Percentiles rank a stretch among this genome's conserved stretches.
phyloP scores from a whole-genome alignment of 176 grass and related monocot species.

The Eleusine indica region DNA sequence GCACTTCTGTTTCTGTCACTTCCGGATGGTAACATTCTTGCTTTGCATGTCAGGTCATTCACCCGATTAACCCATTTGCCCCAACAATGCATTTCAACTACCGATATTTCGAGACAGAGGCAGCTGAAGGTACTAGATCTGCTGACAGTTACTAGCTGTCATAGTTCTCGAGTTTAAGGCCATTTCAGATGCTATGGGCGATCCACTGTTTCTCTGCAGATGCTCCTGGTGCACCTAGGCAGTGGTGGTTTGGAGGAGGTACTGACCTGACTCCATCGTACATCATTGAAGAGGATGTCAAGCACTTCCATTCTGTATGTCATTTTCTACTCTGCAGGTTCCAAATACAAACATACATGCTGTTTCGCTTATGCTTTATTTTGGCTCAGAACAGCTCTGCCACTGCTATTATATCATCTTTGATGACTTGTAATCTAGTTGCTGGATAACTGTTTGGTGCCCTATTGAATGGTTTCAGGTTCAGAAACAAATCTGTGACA shows the following conservation, averaged over 20 bases:
- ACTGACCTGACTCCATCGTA: constrained; percentile 97
- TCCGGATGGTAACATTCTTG: neutral
- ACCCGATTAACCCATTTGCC: constrained; percentile 84
- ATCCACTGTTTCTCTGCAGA: constrained; percentile 47
- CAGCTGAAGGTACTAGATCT: constrained; percentile 61
- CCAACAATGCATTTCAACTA: constrained; percentile 98
- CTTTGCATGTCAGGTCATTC: constrained; percentile 67
- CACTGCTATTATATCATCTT: neutral
- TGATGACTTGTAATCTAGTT: neutral
- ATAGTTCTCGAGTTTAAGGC: neutral
- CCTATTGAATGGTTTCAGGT: constrained; percentile 56
- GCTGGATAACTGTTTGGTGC: neutral
- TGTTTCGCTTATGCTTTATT: neutral
- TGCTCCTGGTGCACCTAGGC: constrained; percentile 80
- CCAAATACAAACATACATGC: neutral
- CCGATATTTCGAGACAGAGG: constrained; percentile 91
- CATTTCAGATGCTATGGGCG: neutral
- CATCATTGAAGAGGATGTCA: constrained; percentile 96
- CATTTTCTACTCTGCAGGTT: neutral
- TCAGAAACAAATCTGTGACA: constrained; percentile 88
- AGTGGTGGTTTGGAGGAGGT: constrained; percentile 99
- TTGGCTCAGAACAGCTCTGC: neutral
- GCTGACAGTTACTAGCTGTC: neutral
- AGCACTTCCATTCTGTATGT: constrained; percentile 86
- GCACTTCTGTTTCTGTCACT: neutral